Base-by-base conservation (phyloP, 805 yeast species). In the Allodekkera sacchari region DNA sequence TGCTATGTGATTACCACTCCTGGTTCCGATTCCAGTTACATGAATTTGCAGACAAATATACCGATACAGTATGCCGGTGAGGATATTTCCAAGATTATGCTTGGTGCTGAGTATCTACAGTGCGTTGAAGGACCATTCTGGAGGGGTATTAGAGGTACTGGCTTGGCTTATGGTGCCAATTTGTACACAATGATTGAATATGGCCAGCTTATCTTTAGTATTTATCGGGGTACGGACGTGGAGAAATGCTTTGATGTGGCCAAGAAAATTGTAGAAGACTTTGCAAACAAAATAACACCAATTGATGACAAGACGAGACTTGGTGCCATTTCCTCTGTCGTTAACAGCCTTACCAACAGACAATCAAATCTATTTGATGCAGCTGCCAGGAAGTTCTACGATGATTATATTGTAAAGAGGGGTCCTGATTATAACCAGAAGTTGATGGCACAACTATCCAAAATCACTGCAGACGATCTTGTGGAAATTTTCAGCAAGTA, bases 111-210 rank as follows among this genome's bases (percentile, higher is more conserved):
- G 34, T 81, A 77, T 45, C 62, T 92, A 34, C 82, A 79, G 42
- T 81, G 85, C 22, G 85, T 84, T 13, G 98, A 92, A 54, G 98
- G 98, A 3, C 98, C 97, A 22, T 79, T 89, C 41, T 89, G 97
- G 96, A 72, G 84, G 47, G 95, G 94, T 34, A 83, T 92, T 21
- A 73, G 98, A 57, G 98, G 98, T 25, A 70, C 87, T 1, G 98
- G 98, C 3, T 62, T 83, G 26, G 96, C 96, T 0, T 92, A 92
- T 53, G 96, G 96, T 23, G 92, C 89, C 2, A 64, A 62, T 33
- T 64, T 84, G 43, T 50, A 64, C 27, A 64, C 73, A 29, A 67
- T 69, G 39, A 49, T 71, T 9, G 95, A 85, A 43, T 59, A 71
- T 25, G 89, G 94, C 4, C 71, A 67, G 32, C 55, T 89, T 39